Percentiles rank a stretch among this genome's conserved stretches.
These are phyloP conservation scores for Brettanomyces bruxellensis DNA, from an alignment of 805 yeast species.

Conservation along the genomic window DNA sequence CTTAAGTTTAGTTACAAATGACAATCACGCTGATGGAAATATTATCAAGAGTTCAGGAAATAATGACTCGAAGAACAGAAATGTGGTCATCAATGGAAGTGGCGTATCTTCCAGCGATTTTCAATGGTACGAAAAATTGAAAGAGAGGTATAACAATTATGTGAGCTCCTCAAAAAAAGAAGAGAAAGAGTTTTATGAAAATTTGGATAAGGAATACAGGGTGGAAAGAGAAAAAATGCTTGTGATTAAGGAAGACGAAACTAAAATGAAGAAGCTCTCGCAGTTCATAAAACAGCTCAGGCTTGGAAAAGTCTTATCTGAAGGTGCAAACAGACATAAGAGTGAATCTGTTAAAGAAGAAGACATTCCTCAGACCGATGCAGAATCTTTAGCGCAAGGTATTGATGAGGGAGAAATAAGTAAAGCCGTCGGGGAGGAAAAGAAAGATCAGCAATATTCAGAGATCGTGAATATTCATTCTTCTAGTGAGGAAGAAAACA, in stretches of 20 bases:
- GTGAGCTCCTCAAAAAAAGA: conserved; percentile 25
- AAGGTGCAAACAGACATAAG: neutral
- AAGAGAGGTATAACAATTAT: conserved; percentile 23
- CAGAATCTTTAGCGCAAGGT: neutral
- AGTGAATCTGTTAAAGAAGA: conserved; percentile 10
- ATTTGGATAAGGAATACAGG: conserved; percentile 26
- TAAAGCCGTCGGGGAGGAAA: neutral
- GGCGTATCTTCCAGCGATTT: conserved; percentile 6
- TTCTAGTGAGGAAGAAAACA: conserved; percentile 8
- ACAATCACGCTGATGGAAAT: neutral
- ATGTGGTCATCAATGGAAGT: neutral
- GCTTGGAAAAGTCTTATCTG: neutral
- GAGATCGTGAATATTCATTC: conserved; percentile 9
- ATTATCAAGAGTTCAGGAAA: neutral
- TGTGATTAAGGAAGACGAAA: conserved; percentile 11
- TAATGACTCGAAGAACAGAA: neutral
- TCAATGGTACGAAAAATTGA: conserved; percentile 28
- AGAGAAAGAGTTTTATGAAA: conserved; percentile 28
- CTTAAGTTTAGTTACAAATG: neutral
- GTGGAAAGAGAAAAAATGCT: conserved; percentile 11
- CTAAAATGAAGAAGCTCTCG: conserved; percentile 11
- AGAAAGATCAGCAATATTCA: conserved; percentile 1
- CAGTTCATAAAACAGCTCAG: conserved; percentile 8
- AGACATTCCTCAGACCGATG: conserved; percentile 6
- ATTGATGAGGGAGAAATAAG: conserved; percentile 1